Percentiles rank a stretch among this genome's conserved stretches.
phyloP scores from a whole-genome alignment of 495 filamentous ascomycete genomes.

The Penicillium subrubescens region DNA sequence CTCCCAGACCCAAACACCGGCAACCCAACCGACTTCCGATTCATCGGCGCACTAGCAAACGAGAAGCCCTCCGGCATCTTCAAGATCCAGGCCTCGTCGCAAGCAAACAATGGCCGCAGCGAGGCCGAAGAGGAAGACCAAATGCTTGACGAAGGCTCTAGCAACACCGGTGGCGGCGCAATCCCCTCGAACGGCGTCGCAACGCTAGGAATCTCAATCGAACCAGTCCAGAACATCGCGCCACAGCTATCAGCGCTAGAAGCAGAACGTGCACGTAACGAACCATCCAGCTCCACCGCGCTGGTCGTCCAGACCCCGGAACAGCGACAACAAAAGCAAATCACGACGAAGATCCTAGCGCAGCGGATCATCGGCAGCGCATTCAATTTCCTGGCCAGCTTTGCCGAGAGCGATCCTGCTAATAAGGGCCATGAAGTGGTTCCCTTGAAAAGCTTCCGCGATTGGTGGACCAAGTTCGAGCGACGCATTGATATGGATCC shows the following conservation, averaged over 20 bases:
- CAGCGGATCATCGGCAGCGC: slow-evolving; percentile 93
- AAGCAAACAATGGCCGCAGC: slow-evolving; percentile 18
- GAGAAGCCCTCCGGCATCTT: slow-evolving; percentile 92
- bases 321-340: slow-evolving; percentile 36
- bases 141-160: slow-evolving; percentile 46
- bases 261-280: slow-evolving; percentile 28
- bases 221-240: slow-evolving; percentile 70
- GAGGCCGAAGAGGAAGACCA: slow-evolving; percentile 42
- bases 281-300: slow-evolving; percentile 30
- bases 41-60: slow-evolving; percentile 84
- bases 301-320: slow-evolving; percentile 31
- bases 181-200: slow-evolving; percentile 41
- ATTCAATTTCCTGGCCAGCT: slow-evolving; percentile 95
- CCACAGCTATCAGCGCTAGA: slow-evolving; percentile 64
- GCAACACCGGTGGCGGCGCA: slow-evolving; percentile 7
- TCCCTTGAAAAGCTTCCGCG: slow-evolving; percentile 85
- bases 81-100: slow-evolving; percentile 50
- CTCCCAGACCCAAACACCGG: slow-evolving; percentile 49
- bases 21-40: slow-evolving; percentile 60
- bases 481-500: slow-evolving; percentile 82
- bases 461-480: slow-evolving; percentile 99
- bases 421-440: slow-evolving; percentile 74
- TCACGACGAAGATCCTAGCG: slow-evolving; percentile 74
- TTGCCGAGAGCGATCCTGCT: slow-evolving; percentile 57
- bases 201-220: slow-evolving; percentile 81